Conservation (phyloP, 2,329 filamentous ascomycete genomes). For the Alternaria infectoria region DNA sequence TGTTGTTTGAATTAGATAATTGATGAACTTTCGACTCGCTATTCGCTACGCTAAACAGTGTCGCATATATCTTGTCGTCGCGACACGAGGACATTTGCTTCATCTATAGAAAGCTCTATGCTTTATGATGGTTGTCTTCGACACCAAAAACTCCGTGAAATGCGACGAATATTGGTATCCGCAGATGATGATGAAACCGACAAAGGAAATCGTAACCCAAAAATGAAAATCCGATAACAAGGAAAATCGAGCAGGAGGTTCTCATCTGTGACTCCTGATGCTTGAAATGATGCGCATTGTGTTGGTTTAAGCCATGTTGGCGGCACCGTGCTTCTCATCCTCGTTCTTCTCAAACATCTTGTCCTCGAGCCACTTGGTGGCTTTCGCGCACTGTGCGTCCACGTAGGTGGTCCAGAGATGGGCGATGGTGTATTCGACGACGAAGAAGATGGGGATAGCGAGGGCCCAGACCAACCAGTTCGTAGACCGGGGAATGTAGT, state of each 20-base stretch:
- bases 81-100: conserved; percentile 1
- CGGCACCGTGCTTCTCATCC: conserved; percentile 44
- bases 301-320: conserved; percentile 30
- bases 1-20: conserved; percentile 3
- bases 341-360: conserved; percentile 55
- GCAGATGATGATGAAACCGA: not conserved
- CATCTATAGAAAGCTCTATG: not conserved
- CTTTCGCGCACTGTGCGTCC: conserved; percentile 57
- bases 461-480: conserved; percentile 49
- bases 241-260: conserved; percentile 6
- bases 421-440: conserved; percentile 56
- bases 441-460: conserved; percentile 56
- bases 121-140: not conserved
- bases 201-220: conserved; percentile 10
- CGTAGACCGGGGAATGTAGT: conserved; percentile 52
- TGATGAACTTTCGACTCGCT: not conserved
- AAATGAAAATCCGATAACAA: not conserved
- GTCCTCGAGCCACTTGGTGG: conserved; percentile 57
- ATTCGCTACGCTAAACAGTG: not conserved
- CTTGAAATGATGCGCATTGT: not conserved
- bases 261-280: conserved; percentile 10
- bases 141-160: conserved; percentile 8
- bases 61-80: not conserved
- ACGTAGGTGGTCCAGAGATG: conserved; percentile 61
- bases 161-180: conserved; percentile 10